Conservation (phyloP, 352 stramenopile genomes). For the Globisporangium irregulare region DNA sequence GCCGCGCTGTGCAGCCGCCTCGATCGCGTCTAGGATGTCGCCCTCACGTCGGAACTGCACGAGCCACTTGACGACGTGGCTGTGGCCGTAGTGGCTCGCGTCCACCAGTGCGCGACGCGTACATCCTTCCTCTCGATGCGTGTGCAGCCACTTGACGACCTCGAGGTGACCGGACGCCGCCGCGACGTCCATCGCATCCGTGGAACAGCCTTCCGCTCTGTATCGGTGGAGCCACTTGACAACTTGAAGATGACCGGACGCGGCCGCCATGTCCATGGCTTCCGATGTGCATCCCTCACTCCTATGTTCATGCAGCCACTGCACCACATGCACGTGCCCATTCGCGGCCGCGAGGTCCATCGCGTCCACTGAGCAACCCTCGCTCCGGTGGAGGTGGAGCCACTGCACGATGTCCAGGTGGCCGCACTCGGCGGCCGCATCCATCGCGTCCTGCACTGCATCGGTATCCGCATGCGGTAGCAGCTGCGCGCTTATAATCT, state of each 20-base stretch:
- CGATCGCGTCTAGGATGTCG: slow-evolving; percentile 24
- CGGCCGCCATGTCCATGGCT: slow-evolving; percentile 24
- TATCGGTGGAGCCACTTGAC: slow-evolving; percentile 28
- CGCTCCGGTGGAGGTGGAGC: slow-evolving; percentile 23
- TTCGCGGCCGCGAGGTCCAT: slow-evolving; percentile 31
- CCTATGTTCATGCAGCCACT: slow-evolving; percentile 29
- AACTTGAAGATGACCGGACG: slow-evolving; percentile 23
- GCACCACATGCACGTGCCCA: slow-evolving; percentile 24
- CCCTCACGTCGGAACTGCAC: slow-evolving; percentile 36
- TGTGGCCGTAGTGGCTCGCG: slow-evolving; percentile 46
- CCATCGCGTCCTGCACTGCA: slow-evolving; percentile 23
- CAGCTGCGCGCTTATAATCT: slow-evolving; percentile 33
- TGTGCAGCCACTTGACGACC: slow-evolving; percentile 29
- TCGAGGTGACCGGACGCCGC: slow-evolving; percentile 28
- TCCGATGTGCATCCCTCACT: slow-evolving; percentile 20
- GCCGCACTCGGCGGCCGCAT: slow-evolving; percentile 20
- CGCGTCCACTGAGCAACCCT: slow-evolving; percentile 27
- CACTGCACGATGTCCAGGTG: slow-evolving; percentile 28
- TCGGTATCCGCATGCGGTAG: slow-evolving; percentile 16
- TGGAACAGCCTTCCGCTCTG: slow-evolving; percentile 33
- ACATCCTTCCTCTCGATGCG: slow-evolving; percentile 53
- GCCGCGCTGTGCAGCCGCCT: slow-evolving; percentile 18
- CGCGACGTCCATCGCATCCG: slow-evolving; percentile 34
- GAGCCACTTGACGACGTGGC: slow-evolving; percentile 49
- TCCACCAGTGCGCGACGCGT: slow-evolving; percentile 57